phyloP scores from a whole-genome alignment of 23 red algal species.

The Agarophyton chilense region DNA sequence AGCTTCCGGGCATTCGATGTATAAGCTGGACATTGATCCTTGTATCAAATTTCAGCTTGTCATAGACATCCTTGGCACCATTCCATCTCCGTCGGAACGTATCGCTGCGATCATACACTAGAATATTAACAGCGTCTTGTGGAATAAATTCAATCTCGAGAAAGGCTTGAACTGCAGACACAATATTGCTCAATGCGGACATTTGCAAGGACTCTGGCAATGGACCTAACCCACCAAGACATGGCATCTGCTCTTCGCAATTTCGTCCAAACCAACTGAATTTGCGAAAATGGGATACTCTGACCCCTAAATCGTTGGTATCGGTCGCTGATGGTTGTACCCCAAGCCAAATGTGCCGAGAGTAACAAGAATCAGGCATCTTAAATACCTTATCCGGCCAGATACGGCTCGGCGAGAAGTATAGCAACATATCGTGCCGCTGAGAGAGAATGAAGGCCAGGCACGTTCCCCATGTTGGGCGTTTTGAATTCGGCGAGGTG shows the following conservation, averaged over 20 bases:
- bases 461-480: slow-evolving; percentile 18
- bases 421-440: background rate
- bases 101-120: slow-evolving; percentile 43
- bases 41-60: slow-evolving; percentile 6
- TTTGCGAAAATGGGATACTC: slow-evolving; percentile 23
- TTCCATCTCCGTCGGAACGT: slow-evolving; percentile 20
- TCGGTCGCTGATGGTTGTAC: background rate
- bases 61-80: slow-evolving; percentile 5
- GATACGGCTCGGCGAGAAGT: background rate
- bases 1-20: slow-evolving; percentile 39
- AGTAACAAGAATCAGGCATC: background rate
- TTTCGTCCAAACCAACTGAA: slow-evolving; percentile 38
- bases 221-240: background rate
- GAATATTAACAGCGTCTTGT: background rate
- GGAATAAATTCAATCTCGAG: background rate
- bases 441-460: slow-evolving; percentile 14
- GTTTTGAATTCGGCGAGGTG: background rate
- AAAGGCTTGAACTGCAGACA: background rate
- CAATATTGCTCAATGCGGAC: background rate
- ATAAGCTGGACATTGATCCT: slow-evolving; percentile 10
- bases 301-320: background rate
- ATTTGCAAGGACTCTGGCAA: background rate
- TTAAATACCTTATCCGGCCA: background rate
- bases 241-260: slow-evolving; percentile 15
- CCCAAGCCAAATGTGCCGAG: background rate